Base-by-base conservation (phyloP, 2,329 filamentous ascomycete species). In the Penicillium sp. region DNA sequence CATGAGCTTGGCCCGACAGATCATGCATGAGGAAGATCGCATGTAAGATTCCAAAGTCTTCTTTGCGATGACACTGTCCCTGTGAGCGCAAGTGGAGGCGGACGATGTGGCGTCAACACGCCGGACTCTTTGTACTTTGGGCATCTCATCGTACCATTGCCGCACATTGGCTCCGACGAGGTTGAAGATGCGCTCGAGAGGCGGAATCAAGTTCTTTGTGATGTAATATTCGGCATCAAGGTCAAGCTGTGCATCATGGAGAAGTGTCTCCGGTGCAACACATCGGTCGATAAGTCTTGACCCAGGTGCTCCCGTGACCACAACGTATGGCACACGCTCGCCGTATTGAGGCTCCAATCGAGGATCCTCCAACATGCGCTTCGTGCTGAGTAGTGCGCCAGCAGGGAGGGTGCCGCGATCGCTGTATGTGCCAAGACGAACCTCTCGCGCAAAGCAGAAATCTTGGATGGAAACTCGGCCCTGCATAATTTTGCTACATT, bases 211-310 rank as follows among this genome's bases (percentile, higher is more conserved):
- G 64, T 96, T 97, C 73, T 96, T 97, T 13, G 80, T 82, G 61
- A 98, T 97, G 73, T 98, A 98, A 70, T 98, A 98, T 58, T 96
- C 90, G 0, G 90, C 85, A 62, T 98, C 93, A 13, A 98, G 79
- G 58, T 89, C 84, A 43, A 85, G 80, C 59, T 91, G 81, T 24
- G 87, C 82, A 55, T 88, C 88, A 45, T 81, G 74, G 1, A 97
- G 77, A 4, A 97, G 75, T 8, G 84, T 83, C 59, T 96, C 90
- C 0, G 93, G 93, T 29, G 88, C 81, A 0, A 98, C 87, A 63
- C 90, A 95, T 9, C 93, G 86, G 67, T 97, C 91, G 56, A 90
- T 84, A 7, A 98, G 79, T 28, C 89, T 76, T 6, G 90, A 85
- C 0, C 90, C 89, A 0, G 93, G 93, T 0, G 86, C 88, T 3